Evolutionary conservation across 345 rosid species (phyloP), one percentile per base, ranked within the genome.

Genomic region (Citrus reticulata): DNA sequence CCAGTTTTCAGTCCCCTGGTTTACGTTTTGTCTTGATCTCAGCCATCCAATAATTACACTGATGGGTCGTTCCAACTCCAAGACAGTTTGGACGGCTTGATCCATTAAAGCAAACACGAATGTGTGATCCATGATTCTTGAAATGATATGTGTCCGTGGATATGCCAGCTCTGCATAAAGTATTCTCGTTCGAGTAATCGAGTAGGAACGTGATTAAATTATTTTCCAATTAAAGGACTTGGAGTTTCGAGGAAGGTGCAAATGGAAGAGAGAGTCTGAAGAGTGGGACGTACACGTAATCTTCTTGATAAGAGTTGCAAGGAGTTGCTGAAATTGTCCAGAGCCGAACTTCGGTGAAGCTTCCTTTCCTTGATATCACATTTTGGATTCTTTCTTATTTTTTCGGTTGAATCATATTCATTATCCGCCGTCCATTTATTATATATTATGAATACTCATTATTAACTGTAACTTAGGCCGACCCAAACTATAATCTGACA

Each of bases 231-330:
- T 42, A 61, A 62, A 20, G 60, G 61, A 13, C 5, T 17, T 5
- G 58, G 5, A 69, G 82, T 82, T 87, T 86, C 90, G 4, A 64
- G 88, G 92, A 89, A 89, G 87, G 81, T 89, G 86, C 80, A 13
- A 17, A 62, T 72, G 62, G 24, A 10, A 34, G 9, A 11, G 68
- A 57, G 32, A 24, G 37, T 30, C 1, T 6, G 16, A 16, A 9
- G 17, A 11, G 65, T 27, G 16, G 16, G 51, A 46, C 51, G 0
- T 13, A 16, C 10, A 46, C 51, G 17, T 3, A 46, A 10, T 46
- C 17, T 46, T 68, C 40, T 60, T 22, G 70, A 51, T 30, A n/a
- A 16, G n/a, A 29, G 14, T 29, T 69, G 67, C 51, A 57, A 64
- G n/a, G 72, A 39, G 6, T 75, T 63, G 80, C 81, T 81, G 65